A percentile compares a stretch with the other conserved stretches of the same genome.
phyloP scores from a whole-genome alignment of 306 rosid genomes.

The Mucuna pruriens region DNA sequence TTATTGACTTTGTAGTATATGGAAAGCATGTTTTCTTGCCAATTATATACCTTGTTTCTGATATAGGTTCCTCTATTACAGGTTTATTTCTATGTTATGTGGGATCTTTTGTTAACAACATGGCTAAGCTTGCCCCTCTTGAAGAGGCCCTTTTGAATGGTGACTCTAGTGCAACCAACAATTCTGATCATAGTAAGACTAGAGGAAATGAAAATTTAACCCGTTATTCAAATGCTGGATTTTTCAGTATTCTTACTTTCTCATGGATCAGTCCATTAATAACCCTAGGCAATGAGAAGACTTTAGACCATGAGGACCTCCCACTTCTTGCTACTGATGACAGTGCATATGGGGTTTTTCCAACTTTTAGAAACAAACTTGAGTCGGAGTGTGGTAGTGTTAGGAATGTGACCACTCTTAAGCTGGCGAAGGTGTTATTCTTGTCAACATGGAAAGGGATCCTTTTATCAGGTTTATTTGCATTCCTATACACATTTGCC shows the following conservation, averaged over 20 bases:
- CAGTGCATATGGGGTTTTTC: conserved; percentile 60
- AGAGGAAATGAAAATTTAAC: conserved; percentile 47
- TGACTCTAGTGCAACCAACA: conserved; percentile 29
- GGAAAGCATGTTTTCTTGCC: conserved; percentile 43
- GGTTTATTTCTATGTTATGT: conserved; percentile 57
- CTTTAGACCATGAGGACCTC: conserved; percentile 76
- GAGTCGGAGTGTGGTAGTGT: conserved; percentile 51
- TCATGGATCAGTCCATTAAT: conserved; percentile 78
- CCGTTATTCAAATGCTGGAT: conserved; percentile 64
- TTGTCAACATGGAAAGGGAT: conserved; percentile 62
- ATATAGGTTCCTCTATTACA: conserved; percentile 42
- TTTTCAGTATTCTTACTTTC: conserved; percentile 70
- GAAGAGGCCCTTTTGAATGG: conserved; percentile 76
- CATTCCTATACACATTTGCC: conserved; percentile 49
- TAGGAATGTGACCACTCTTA: conserved; percentile 54
- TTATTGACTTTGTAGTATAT: conserved; percentile 46
- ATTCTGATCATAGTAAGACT: conserved; percentile 38
- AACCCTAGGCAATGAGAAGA: conserved; percentile 63
- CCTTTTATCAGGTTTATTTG: conserved; percentile 51
- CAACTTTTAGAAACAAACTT: conserved; percentile 52
- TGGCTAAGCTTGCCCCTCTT: conserved; percentile 46
- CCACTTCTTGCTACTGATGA: conserved; percentile 67
- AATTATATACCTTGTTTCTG: conserved; percentile 52
- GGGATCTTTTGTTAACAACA: conserved; percentile 44
- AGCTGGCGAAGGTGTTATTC: conserved; percentile 58